phyloP scores from a whole-genome alignment of 768 basidiomycete genomes.

The Leccinum sublutescens region DNA sequence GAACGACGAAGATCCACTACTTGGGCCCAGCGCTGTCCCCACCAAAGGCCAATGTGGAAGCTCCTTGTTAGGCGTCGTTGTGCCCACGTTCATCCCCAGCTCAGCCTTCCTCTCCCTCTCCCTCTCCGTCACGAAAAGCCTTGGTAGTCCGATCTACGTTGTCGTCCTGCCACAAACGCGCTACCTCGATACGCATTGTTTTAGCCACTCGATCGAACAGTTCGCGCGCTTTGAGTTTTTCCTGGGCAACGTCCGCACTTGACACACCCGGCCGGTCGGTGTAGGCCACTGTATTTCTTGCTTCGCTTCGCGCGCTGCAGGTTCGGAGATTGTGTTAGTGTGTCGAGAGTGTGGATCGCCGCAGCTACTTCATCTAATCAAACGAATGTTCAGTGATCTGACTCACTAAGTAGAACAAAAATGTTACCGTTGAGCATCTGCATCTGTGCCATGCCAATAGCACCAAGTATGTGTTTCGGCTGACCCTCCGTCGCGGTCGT shows the following conservation, averaged over 20 bases:
- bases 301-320: conserved; percentile 47
- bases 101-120: conserved; percentile 42
- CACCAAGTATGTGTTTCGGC: conserved; percentile 73
- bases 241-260: conserved; percentile 66
- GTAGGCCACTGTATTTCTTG: too few species aligned
- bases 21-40: conserved; percentile 55
- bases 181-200: conserved; percentile 84
- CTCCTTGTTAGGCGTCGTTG: conserved; percentile 43
- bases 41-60: conserved; percentile 42
- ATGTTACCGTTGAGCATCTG: conserved; percentile 77
- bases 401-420: neutral
- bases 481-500: conserved; percentile 62
- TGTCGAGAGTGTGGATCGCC: conserved; percentile 84
- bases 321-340: conserved; percentile 64
- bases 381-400: conserved; percentile 2
- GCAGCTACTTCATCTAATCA: conserved; percentile 72
- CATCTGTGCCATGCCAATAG: conserved; percentile 86
- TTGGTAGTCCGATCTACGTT: conserved; percentile 68
- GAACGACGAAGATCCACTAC: conserved; percentile 80
- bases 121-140: conserved; percentile 61
- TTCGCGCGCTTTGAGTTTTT: conserved; percentile 72
- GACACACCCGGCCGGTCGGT: conserved; percentile 59
- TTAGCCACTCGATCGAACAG: conserved; percentile 76
- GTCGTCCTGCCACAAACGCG: conserved; percentile 84
- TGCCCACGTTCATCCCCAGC: neutral